Evolutionary conservation across 169 alveolate genomes (phyloP).

Genomic region (Babesia caballi): DNA sequence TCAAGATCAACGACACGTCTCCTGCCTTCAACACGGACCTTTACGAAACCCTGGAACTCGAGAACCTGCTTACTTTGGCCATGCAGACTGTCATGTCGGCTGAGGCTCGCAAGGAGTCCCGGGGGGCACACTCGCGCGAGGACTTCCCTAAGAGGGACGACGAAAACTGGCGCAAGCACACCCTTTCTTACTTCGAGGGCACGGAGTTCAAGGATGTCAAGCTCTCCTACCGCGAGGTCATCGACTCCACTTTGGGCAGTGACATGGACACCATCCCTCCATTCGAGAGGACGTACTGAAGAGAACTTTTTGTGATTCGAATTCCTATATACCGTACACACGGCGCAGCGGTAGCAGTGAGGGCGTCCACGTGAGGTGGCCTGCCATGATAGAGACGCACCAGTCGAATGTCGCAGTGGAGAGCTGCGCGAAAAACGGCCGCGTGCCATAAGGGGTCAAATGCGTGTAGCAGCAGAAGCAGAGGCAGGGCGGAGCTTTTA

Average conservation of each 20-base stretch:
- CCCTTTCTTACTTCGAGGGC: constrained; percentile 83
- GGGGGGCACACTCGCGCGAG: constrained; percentile 99
- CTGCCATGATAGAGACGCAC: too few relatives aligned
- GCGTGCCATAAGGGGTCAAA: too few relatives aligned
- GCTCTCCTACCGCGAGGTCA: constrained; percentile 84
- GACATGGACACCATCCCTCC: constrained; percentile 89
- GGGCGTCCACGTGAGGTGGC: too few relatives aligned
- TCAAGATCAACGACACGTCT: constrained; percentile 86
- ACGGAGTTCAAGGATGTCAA: constrained; percentile 71
- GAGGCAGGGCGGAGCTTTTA: too few relatives aligned
- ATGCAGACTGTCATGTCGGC: constrained; percentile 92
- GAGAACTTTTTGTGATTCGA: too few relatives aligned
- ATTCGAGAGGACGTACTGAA: constrained; percentile 74
- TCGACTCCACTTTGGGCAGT: constrained; percentile 83
- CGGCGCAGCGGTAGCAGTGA: too few relatives aligned
- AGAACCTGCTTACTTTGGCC: constrained; percentile 88
- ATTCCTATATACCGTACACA: too few relatives aligned
- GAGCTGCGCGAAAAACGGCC: too few relatives aligned
- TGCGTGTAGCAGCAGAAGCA: too few relatives aligned
- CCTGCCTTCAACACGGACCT: constrained; percentile 95
- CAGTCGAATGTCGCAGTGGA: too few relatives aligned
- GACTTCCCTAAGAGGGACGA: constrained; percentile 95
- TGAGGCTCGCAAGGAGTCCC: constrained; percentile 91
- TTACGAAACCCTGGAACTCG: constrained; percentile 93
- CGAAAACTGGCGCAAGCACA: constrained; percentile 93